These are phyloP conservation scores for Filobasidium floriforme DNA, from an alignment of 768 basidiomycete genomes.

Conservation along the genomic window DNA sequence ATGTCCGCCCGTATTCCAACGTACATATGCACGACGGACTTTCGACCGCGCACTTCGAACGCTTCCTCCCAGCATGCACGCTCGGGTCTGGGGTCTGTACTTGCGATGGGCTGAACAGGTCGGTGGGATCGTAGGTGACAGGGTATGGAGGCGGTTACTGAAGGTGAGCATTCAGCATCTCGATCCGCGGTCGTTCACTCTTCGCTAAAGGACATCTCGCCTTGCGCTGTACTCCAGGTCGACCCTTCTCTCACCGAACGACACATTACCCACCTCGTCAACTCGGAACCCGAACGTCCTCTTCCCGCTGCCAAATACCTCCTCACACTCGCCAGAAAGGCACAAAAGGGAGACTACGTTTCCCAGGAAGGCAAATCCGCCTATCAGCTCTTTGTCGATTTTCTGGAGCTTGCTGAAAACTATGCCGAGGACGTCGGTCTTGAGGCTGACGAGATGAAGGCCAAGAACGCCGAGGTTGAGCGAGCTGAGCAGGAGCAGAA, in stretches of 20 bases:
- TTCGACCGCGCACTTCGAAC: constrained; percentile 92
- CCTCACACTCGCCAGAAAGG: constrained; percentile 72
- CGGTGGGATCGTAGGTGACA: constrained; percentile 54
- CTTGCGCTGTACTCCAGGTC: constrained; percentile 30
- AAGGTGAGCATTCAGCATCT: constrained; percentile 55
- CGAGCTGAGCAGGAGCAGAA: constrained; percentile 46
- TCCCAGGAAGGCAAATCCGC: constrained; percentile 91
- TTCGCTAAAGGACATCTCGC: neutral
- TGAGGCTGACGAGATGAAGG: constrained; percentile 58
- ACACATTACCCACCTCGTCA: constrained; percentile 48
- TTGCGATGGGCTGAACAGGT: constrained; percentile 80
- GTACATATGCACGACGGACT: constrained; percentile 85
- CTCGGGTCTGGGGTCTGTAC: constrained; percentile 85
- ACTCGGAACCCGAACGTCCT: constrained; percentile 67
- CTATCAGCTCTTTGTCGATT: constrained; percentile 86
- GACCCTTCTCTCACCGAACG: constrained; percentile 46
- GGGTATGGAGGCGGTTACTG: constrained; percentile 81
- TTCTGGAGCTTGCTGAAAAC: constrained; percentile 81
- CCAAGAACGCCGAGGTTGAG: constrained; percentile 40
- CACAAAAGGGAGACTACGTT: constrained; percentile 69
- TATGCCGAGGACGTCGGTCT: constrained; percentile 88
- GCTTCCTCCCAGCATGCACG: constrained; percentile 83
- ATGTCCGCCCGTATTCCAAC: constrained; percentile 73
- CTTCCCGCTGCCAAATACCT: constrained; percentile 90
- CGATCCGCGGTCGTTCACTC: constrained; percentile 27